Base-by-base conservation (phyloP, 345 rosid species). In the Durio zibethinus region DNA sequence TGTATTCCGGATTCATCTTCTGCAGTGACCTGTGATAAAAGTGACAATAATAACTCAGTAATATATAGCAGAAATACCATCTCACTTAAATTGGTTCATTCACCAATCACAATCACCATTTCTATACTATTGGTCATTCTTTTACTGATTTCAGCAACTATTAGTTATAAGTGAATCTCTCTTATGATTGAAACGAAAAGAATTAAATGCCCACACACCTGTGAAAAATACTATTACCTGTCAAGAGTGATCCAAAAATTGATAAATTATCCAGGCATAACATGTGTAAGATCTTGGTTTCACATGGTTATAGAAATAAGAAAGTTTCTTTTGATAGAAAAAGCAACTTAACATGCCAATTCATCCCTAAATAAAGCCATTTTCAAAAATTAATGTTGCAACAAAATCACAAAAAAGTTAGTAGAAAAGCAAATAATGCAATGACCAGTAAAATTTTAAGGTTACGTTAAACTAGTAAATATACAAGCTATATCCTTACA, bases 1-100 rank as follows among this genome's bases (percentile, higher is more conserved):
- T 82, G 85, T 83, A 91, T 89, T 79, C 93, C 93, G 82, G 90
- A 85, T 81, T 91, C 94, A 85, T 91, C 92, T 72, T 88, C 97
- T 70, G 91, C 94, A 63, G 97, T 90, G 62, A 93, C 86, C 97
- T 93, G 89, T 29, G 35, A 52, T 27, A 38, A 10, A 52, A 21
- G 40, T 50, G 72, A 29, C n/a, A n/a, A 38, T 23, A 29, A 38
- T 74, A 75, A 29, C 69, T 45, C 11, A 25, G 50, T 25, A 56
- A 7, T 57, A 74, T 42, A 52, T 15, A 25, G 40, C 36, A 59
- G 42, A 57, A 16, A 59, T 21, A 9, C 4, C 20, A 61, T 33
- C 75, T 71, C 29, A 52, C 18, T 18, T 71, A 33, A 50, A 71
- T 33, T 9, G 27, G 75, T 50, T 29, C 43, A 45, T 71, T 48